phyloP scores from a whole-genome alignment of 176 grass and related monocot genomes.

The Secale cereale region DNA sequence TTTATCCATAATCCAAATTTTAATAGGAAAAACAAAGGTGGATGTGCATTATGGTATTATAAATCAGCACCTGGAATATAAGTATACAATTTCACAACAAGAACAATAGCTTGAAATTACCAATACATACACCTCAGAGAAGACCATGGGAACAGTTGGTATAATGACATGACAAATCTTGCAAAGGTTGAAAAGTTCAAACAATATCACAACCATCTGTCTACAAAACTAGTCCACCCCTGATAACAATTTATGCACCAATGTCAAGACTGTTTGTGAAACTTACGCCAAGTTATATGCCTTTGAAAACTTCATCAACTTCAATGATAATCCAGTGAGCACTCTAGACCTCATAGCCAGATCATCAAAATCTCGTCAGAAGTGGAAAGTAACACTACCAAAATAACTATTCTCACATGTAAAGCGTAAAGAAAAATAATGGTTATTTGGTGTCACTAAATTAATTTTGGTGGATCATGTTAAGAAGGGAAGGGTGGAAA shows the following conservation, averaged over 20 bases:
- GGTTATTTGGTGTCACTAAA: neutral
- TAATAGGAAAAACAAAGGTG: neutral
- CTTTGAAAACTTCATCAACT: slow-evolving; percentile 82
- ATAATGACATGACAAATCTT: neutral
- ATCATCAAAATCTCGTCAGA: slow-evolving; percentile 95
- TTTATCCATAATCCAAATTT: neutral
- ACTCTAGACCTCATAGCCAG: slow-evolving; percentile 73
- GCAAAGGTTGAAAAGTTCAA: neutral
- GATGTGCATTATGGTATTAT: neutral
- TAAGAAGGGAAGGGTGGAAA: neutral
- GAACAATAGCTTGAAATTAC: neutral
- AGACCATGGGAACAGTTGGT: neutral
- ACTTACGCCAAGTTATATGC: slow-evolving; percentile 64
- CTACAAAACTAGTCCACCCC: neutral
- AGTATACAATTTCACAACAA: neutral
- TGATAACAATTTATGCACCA: neutral
- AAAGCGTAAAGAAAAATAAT: slow-evolving; percentile 15
- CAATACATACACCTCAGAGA: neutral
- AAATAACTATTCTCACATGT: slow-evolving; percentile 82
- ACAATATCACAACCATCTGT: neutral
- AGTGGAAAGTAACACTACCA: slow-evolving; percentile 94
- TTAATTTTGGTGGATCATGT: neutral
- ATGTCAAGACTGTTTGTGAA: neutral
- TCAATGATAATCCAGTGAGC: slow-evolving; percentile 78
- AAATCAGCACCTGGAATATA: neutral